Evolutionary conservation across 495 filamentous ascomycete species (phyloP).

Genomic region (Baudoinia panamericana): DNA sequence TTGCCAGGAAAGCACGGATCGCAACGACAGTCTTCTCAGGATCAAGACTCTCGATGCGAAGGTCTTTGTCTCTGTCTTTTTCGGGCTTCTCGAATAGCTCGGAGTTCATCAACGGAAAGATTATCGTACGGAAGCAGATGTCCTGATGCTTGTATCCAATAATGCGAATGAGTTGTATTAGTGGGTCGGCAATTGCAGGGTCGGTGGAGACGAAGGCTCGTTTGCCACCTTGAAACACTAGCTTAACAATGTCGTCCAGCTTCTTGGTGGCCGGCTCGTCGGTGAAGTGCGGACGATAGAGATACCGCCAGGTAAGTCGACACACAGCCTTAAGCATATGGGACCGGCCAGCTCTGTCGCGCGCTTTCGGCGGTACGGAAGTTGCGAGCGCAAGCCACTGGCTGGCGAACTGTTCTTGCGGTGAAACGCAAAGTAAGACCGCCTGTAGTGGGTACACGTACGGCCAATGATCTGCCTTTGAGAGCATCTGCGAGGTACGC

Average conservation of each 20-base stretch:
- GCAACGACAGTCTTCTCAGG: slow-evolving; percentile 94
- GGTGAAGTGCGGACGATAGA: slow-evolving; percentile 69
- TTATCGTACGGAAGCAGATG: slow-evolving; percentile 76
- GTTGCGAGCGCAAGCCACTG: slow-evolving; percentile 77
- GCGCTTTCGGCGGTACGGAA: slow-evolving; percentile 61
- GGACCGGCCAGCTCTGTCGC: slow-evolving; percentile 68
- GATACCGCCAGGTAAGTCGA: slow-evolving; percentile 88
- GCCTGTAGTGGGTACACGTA: slow-evolving; percentile 75
- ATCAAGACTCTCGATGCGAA: slow-evolving; percentile 84
- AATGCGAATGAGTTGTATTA: slow-evolving; percentile 87
- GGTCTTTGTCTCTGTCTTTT: slow-evolving; percentile 64
- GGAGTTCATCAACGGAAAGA: slow-evolving; percentile 89
- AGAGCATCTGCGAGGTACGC: slow-evolving; percentile 65
- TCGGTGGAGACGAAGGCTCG: slow-evolving; percentile 70
- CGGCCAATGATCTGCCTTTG: slow-evolving; percentile 82
- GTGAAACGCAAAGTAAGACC: slow-evolving; percentile 74
- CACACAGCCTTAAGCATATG: slow-evolving; percentile 79
- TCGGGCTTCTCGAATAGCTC: slow-evolving; percentile 62
- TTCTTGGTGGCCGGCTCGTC: slow-evolving; percentile 63
- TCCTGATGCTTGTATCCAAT: slow-evolving; percentile 91
- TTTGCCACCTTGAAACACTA: slow-evolving; percentile 66
- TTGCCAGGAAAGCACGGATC: slow-evolving; percentile 80
- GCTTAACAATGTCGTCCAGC: slow-evolving; percentile 71
- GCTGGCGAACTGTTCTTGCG: slow-evolving; percentile 62
- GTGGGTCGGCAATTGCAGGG: slow-evolving; percentile 64